Conservation (phyloP, 1,284 basidiomycete genomes). For the Baeospora myosura region DNA sequence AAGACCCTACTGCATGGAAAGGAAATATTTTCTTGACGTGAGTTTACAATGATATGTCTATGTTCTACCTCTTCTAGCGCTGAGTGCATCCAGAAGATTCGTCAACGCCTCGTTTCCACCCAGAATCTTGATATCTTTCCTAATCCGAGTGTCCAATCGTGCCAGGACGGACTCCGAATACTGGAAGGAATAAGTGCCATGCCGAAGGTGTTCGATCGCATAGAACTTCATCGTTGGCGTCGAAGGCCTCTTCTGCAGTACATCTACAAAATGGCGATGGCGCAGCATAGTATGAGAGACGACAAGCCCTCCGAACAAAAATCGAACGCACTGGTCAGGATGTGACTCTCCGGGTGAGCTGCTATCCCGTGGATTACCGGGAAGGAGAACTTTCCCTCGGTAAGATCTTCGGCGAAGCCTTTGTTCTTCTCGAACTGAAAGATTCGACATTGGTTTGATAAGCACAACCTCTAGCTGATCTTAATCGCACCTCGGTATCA, state of each 20-base stretch:
- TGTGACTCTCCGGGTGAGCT: slow-evolving; percentile 64
- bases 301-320: neutral
- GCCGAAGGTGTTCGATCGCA: slow-evolving; percentile 69
- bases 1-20: too few species aligned
- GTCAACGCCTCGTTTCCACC: slow-evolving; percentile 44
- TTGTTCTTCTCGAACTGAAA: slow-evolving; percentile 83
- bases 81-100: slow-evolving; percentile 42
- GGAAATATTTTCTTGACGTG: too few species aligned
- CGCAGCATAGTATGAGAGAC: neutral
- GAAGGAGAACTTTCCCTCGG: slow-evolving; percentile 96
- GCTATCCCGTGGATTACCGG: slow-evolving; percentile 87
- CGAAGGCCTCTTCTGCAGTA: slow-evolving; percentile 81
- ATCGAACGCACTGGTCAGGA: slow-evolving; percentile 70
- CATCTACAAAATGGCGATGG: slow-evolving; percentile 43
- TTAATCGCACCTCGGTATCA: slow-evolving; percentile 58
- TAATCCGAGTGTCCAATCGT: slow-evolving; percentile 32
- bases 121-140: slow-evolving; percentile 36
- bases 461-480: neutral
- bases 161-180: slow-evolving; percentile 58
- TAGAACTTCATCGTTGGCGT: slow-evolving; percentile 76
- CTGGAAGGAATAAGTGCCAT: slow-evolving; percentile 62
- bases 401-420: slow-evolving; percentile 91
- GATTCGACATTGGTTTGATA: neutral
- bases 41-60: too few species aligned
- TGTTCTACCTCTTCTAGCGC: too few species aligned